Evolutionary conservation across 352 stramenopile species (phyloP).

Genomic region (Pythium brachiatum): DNA sequence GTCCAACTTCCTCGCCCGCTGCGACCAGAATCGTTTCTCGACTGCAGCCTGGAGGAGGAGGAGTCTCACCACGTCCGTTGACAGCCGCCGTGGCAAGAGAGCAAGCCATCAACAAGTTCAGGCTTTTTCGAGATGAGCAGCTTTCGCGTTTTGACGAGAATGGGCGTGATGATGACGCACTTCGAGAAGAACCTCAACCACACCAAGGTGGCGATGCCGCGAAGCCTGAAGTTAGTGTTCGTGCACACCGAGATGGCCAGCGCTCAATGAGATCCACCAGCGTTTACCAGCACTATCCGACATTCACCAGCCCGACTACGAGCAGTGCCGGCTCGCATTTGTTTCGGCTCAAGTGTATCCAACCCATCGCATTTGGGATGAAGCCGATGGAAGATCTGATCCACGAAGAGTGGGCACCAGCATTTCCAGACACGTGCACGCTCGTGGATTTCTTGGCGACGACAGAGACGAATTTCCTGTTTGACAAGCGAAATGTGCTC

Average conservation of each 20-base stretch:
- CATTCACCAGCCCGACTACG: slow-evolving; percentile 15
- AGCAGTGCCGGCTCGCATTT: slow-evolving; percentile 18
- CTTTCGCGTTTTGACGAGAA: not conserved
- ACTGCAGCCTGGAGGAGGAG: not conserved
- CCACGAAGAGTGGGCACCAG: slow-evolving; percentile 34
- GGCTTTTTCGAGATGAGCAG: slow-evolving; percentile 4
- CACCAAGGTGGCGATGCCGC: not conserved
- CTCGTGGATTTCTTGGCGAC: slow-evolving; percentile 36
- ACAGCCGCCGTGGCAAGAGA: slow-evolving; percentile 1
- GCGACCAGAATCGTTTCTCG: not conserved
- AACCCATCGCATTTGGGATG: slow-evolving; percentile 46
- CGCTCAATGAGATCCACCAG: not conserved
- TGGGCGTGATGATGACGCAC: not conserved
- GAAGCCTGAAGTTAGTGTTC: not conserved
- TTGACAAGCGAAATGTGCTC: slow-evolving; percentile 38
- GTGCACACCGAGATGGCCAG: not conserved
- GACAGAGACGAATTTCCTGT: slow-evolving; percentile 25
- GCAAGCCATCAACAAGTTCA: slow-evolving; percentile 9
- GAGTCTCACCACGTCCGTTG: not conserved
- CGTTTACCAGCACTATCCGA: slow-evolving; percentile 38
- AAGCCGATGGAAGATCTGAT: slow-evolving; percentile 25
- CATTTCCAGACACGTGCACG: slow-evolving; percentile 39
- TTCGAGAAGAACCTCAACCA: not conserved
- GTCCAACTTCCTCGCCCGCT: slow-evolving; percentile 38
- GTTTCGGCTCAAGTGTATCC: slow-evolving; percentile 36